Percentiles rank a stretch among this genome's conserved stretches.
phyloP scores from a whole-genome alignment of 257 asterid species.

The Solanum sejunctum region DNA sequence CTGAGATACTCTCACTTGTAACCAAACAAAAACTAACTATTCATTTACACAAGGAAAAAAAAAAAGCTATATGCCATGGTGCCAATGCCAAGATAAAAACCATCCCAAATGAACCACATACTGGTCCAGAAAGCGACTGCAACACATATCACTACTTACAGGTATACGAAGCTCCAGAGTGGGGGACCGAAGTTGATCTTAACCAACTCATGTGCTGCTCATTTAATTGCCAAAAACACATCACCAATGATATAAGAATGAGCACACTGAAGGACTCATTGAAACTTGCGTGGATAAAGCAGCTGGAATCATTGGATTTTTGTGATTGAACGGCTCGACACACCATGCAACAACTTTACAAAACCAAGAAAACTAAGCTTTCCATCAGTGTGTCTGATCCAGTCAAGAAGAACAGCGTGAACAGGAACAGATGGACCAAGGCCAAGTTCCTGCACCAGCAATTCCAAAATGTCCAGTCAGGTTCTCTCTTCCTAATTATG shows the following conservation, averaged over 20 bases:
- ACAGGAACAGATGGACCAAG: slow-evolving; percentile 70
- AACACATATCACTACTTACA: not conserved
- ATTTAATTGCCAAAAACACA: not conserved
- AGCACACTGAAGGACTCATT: not conserved
- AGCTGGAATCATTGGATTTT: slow-evolving; percentile 23
- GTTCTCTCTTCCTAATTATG: not conserved
- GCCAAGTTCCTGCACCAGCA: slow-evolving; percentile 60
- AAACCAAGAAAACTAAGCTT: slow-evolving; percentile 85
- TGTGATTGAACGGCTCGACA: not conserved
- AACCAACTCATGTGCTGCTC: not conserved
- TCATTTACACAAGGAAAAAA: slow-evolving; percentile 18
- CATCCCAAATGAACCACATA: not conserved
- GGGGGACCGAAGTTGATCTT: not conserved
- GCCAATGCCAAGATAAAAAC: not conserved
- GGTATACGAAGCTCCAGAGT: not conserved
- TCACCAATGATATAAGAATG: not conserved
- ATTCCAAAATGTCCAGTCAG: not conserved
- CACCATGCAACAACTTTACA: slow-evolving; percentile 62
- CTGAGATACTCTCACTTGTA: slow-evolving; percentile 17
- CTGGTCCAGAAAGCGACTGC: not conserved
- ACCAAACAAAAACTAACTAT: slow-evolving; percentile 12
- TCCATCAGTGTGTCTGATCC: slow-evolving; percentile 82
- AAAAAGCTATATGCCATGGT: not conserved
- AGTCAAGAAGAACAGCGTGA: slow-evolving; percentile 78
- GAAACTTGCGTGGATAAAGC: slow-evolving; percentile 36